phyloP scores from a whole-genome alignment of 2,329 filamentous ascomycete genomes.

The Venturia pyrina region DNA sequence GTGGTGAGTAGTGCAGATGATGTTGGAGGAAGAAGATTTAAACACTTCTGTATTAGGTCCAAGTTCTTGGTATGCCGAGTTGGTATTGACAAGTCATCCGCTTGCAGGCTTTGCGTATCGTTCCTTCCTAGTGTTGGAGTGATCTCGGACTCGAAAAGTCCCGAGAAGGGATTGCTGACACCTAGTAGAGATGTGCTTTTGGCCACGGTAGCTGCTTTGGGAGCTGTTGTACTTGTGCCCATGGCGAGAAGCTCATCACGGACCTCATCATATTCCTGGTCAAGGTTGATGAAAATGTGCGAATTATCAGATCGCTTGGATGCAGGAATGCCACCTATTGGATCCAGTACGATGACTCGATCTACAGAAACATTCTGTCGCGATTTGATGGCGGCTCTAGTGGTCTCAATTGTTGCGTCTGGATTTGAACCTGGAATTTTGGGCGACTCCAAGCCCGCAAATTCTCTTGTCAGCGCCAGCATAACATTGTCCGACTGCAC shows the following conservation, averaged over 20 bases:
- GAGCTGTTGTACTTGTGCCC: slow-evolving; percentile 9
- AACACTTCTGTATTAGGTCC: slow-evolving; percentile 55
- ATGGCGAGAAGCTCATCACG: slow-evolving; percentile 46
- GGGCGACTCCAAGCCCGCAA: slow-evolving; percentile 51
- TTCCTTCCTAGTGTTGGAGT: neutral
- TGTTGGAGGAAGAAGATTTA: slow-evolving; percentile 69
- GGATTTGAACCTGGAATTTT: slow-evolving; percentile 18
- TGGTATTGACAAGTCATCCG: slow-evolving; percentile 14
- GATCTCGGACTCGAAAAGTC: slow-evolving; percentile 27
- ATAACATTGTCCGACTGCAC: slow-evolving; percentile 55
- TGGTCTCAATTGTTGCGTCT: slow-evolving; percentile 20
- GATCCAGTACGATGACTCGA: slow-evolving; percentile 79
- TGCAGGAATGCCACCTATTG: slow-evolving; percentile 72
- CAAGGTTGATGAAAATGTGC: slow-evolving; percentile 84
- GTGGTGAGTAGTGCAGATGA: slow-evolving; percentile 87
- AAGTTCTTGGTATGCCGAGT: slow-evolving; percentile 58
- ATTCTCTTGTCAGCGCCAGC: slow-evolving; percentile 65
- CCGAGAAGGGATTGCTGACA: slow-evolving; percentile 35
- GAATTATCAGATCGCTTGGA: slow-evolving; percentile 49
- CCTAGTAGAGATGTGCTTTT: slow-evolving; percentile 17
- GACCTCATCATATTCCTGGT: slow-evolving; percentile 73
- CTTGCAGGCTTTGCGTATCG: neutral
- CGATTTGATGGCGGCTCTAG: slow-evolving; percentile 13
- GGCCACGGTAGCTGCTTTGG: neutral
- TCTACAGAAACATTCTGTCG: slow-evolving; percentile 45